Percentiles rank a stretch among this genome's conserved stretches.
phyloP scores from a whole-genome alignment of 192 early-diverging fungal species.

The Dissophora ornata region DNA sequence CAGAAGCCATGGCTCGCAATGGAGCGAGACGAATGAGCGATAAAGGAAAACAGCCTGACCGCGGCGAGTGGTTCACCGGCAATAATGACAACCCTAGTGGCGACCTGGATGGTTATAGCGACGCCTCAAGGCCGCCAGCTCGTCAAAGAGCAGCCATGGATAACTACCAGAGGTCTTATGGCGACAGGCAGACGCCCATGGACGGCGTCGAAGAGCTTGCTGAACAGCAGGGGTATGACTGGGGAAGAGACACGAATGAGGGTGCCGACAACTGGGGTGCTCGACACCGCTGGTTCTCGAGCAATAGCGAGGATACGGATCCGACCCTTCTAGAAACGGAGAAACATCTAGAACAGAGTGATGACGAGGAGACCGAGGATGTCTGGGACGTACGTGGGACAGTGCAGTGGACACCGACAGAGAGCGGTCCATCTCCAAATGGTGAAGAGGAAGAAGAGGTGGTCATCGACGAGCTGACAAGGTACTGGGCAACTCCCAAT shows the following conservation, averaged over 20 bases:
- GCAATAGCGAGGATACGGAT: neutral
- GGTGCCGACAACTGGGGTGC: neutral
- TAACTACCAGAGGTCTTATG: too few species aligned
- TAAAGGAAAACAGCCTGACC: neutral
- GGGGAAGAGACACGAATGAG: neutral
- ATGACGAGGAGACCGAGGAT: conserved; percentile 12
- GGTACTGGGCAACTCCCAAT: conserved; percentile 22
- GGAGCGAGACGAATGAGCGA: neutral
- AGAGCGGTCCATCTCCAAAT: neutral
- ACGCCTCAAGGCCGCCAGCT: too few species aligned
- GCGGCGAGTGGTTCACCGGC: neutral
- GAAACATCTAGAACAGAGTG: neutral
- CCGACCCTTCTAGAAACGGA: neutral
- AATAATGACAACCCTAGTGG: neutral
- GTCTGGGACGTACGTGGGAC: conserved; percentile 15
- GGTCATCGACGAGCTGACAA: conserved; percentile 24
- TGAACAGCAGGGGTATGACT: neutral
- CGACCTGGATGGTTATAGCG: too few species aligned
- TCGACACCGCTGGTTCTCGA: conserved; percentile 9
- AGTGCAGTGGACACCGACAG: conserved; percentile 9
- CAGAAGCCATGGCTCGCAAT: conserved; percentile 23
- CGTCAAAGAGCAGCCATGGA: too few species aligned
- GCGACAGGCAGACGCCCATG: too few species aligned
- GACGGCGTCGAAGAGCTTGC: neutral
- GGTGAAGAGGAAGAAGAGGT: conserved; percentile 5